Conservation (phyloP, 106 monocot species). For the Allium cepa region DNA sequence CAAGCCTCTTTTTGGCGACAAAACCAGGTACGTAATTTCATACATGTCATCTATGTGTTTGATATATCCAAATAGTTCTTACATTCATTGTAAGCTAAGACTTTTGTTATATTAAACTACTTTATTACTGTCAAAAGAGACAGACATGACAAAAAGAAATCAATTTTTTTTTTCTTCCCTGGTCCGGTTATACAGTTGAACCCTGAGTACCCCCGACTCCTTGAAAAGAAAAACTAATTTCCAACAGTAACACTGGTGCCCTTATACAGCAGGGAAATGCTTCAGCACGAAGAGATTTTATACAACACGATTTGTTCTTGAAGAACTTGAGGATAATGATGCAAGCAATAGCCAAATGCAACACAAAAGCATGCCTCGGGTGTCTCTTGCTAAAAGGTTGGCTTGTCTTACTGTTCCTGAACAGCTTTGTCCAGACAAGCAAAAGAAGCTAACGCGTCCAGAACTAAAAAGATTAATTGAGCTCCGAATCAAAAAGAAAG, state of each 20-base stretch:
- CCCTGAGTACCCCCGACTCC: no score
- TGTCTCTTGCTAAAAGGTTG: slow-evolving; percentile 76
- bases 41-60: no score
- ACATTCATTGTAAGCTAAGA: no score
- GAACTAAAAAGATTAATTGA: slow-evolving; percentile 69
- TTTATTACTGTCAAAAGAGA: no score
- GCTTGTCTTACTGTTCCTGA: slow-evolving; percentile 49
- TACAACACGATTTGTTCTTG: slow-evolving; percentile 7
- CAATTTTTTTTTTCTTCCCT: no score
- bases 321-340: slow-evolving; percentile 16
- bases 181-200: no score
- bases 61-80: no score
- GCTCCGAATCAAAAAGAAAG: slow-evolving; percentile 71
- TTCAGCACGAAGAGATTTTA: background rate
- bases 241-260: background rate
- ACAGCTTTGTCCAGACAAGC: slow-evolving; percentile 2
- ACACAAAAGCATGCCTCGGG: background rate
- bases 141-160: no score
- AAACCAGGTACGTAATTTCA: no score
- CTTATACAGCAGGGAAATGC: slow-evolving; percentile 1
- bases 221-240: no score
- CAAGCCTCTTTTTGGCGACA: no score
- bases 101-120: no score
- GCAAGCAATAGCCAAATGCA: background rate
- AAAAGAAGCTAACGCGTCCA: slow-evolving; percentile 26